Evolutionary conservation across 768 basidiomycete species (phyloP).

Genomic region (Solioccasus polychromus): DNA sequence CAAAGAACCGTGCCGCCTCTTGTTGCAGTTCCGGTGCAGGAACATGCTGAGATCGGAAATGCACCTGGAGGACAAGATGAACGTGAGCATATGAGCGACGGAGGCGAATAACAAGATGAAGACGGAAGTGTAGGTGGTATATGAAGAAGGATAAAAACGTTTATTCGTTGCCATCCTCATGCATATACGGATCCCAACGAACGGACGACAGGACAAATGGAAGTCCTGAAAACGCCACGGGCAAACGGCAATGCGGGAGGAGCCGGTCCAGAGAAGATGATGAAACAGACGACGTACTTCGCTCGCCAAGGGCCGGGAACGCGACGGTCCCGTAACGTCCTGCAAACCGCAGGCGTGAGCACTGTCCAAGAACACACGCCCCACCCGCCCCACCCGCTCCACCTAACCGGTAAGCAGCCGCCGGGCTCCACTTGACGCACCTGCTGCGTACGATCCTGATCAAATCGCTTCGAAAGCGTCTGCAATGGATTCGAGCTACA

Average conservation of each 20-base stretch:
- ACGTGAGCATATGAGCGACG: too few species aligned
- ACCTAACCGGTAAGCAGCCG: too few species aligned
- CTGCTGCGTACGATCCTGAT: constrained; percentile 75
- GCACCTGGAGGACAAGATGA: constrained; percentile 37
- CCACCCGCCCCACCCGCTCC: too few species aligned
- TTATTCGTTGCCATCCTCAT: background rate
- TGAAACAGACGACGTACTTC: constrained; percentile 43
- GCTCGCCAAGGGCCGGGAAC: constrained; percentile 44
- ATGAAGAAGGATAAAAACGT: background rate
- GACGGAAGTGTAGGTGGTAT: too few species aligned
- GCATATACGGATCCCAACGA: background rate
- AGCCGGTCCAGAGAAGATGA: background rate
- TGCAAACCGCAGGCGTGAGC: constrained; percentile 25
- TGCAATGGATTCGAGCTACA: constrained; percentile 86
- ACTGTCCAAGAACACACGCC: background rate
- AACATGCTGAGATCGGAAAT: constrained; percentile 55
- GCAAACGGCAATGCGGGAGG: background rate
- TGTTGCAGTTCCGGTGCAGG: constrained; percentile 45
- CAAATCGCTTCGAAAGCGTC: constrained; percentile 73
- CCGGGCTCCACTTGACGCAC: constrained; percentile 37
- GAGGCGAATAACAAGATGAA: too few species aligned
- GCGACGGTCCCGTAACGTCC: constrained; percentile 68
- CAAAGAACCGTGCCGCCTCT: constrained; percentile 74
- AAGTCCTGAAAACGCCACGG: background rate
- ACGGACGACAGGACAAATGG: constrained; percentile 5